phyloP scores from a whole-genome alignment of 2,329 filamentous ascomycete genomes.

The Cryoendolithus antarcticus region DNA sequence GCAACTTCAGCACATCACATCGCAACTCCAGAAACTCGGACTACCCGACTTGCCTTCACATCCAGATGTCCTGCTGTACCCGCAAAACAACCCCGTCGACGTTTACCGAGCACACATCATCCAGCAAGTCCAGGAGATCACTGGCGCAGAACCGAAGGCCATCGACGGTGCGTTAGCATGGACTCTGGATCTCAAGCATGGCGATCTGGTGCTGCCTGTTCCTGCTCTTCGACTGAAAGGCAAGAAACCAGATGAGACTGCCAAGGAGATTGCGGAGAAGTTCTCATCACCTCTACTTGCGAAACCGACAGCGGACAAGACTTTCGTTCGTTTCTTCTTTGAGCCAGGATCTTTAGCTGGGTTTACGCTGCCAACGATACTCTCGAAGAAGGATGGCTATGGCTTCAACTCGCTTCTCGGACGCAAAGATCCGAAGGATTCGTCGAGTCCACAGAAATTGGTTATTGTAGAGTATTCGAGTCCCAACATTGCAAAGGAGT shows the following conservation, averaged over 20 bases:
- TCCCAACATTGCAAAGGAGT: conserved; percentile 77
- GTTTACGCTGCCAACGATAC: conserved; percentile 57
- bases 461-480: conserved; percentile 73
- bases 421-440: conserved; percentile 48
- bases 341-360: conserved; percentile 53
- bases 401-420: conserved; percentile 51
- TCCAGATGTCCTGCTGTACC: conserved; percentile 31
- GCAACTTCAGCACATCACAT: conserved; percentile 11
- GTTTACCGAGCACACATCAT: conserved; percentile 69
- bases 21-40: conserved; percentile 18
- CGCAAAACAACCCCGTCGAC: conserved; percentile 62
- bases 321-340: conserved; percentile 71
- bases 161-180: conserved; percentile 67
- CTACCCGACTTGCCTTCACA: conserved; percentile 16
- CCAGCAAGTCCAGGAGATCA: conserved; percentile 53
- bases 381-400: conserved; percentile 47
- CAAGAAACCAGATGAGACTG: conserved; percentile 46
- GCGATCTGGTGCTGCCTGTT: conserved; percentile 66
- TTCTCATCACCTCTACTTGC: conserved; percentile 58
- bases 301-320: conserved; percentile 53
- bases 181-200: conserved; percentile 69
- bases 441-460: conserved; percentile 49
- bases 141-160: conserved; percentile 56
- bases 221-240: conserved; percentile 66
- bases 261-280: conserved; percentile 41